Percentiles rank a stretch among this genome's conserved stretches.
These are phyloP conservation scores for Pichia sp. DNA, from an alignment of 1,139 yeast species.

Conservation along the genomic window DNA sequence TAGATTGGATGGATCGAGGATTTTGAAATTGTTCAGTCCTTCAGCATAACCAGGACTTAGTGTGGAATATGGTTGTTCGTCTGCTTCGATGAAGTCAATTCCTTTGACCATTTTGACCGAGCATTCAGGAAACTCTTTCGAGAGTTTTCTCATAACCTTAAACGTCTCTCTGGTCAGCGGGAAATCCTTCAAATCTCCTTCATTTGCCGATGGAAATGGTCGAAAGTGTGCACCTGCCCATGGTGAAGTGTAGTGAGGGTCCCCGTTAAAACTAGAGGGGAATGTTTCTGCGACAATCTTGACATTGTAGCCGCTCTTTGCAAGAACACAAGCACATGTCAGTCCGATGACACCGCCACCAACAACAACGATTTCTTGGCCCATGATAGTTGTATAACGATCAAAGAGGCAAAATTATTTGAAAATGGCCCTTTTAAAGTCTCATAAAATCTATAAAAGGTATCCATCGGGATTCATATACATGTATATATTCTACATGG, in stretches of 20 bases:
- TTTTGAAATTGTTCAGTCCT: constrained; percentile 37
- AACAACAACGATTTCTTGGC: constrained; percentile 32
- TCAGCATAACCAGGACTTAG: constrained; percentile 37
- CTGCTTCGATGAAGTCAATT: constrained; percentile 45
- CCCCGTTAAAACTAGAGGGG: constrained; percentile 31
- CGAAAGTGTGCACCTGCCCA: constrained; percentile 83
- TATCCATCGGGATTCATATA: not conserved
- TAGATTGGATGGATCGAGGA: constrained; percentile 26
- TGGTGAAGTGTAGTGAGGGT: constrained; percentile 51
- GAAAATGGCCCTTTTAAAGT: too few relatives aligned
- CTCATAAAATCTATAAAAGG: not conserved
- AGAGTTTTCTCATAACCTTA: constrained; percentile 35
- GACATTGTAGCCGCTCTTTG: constrained; percentile 28
- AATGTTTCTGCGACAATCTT: constrained; percentile 42
- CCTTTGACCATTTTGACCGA: constrained; percentile 48
- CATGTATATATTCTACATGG: not conserved
- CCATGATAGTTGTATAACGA: not conserved
- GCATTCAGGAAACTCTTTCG: constrained; percentile 40
- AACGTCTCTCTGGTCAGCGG: constrained; percentile 42
- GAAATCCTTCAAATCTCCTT: constrained; percentile 38
- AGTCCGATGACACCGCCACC: constrained; percentile 73
- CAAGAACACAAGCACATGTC: constrained; percentile 44
- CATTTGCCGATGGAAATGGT: constrained; percentile 48
- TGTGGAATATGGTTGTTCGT: constrained; percentile 30
- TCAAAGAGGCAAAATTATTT: too few relatives aligned